These are phyloP conservation scores for Penicillium manginii DNA, from an alignment of 495 filamentous ascomycete species.

Conservation along the genomic window DNA sequence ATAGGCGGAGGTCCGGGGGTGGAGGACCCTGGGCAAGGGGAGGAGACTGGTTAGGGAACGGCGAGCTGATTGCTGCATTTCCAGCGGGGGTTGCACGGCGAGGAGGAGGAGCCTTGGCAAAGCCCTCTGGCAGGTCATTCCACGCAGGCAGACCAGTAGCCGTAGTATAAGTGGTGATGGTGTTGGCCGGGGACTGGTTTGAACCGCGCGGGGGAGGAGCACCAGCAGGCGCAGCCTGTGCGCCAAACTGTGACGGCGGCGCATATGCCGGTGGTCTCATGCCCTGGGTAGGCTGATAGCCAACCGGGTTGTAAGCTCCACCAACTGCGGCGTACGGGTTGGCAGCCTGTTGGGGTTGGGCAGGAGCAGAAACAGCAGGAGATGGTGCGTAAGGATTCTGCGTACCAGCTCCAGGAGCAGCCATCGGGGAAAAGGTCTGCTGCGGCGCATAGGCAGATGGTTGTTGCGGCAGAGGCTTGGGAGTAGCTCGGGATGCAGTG, in stretches of 20 bases:
- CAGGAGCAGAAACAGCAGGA: conserved; percentile 2
- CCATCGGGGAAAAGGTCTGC: conserved; percentile 35
- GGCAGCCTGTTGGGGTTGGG: conserved; percentile 39
- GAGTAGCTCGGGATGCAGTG: conserved; percentile 25
- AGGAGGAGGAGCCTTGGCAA: conserved; percentile 71
- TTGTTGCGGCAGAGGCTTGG: conserved; percentile 45
- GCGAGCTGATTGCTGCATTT: conserved; percentile 59
- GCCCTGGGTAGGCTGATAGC: conserved; percentile 56
- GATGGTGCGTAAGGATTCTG: conserved; percentile 41
- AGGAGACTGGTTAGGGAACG: conserved; percentile 70
- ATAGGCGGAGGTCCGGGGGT: conserved; percentile 34
- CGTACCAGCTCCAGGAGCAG: conserved; percentile 33
- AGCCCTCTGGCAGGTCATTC: conserved; percentile 91
- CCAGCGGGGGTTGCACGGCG: conserved; percentile 72
- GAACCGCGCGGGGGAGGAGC: conserved; percentile 62
- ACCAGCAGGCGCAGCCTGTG: conserved; percentile 40
- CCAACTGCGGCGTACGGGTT: conserved; percentile 67
- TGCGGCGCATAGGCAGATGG: conserved; percentile 45
- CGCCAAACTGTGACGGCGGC: conserved; percentile 45
- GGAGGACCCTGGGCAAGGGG: conserved; percentile 54
- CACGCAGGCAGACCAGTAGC: conserved; percentile 74
- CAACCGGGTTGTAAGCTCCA: conserved; percentile 40
- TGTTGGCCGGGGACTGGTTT: conserved; percentile 61
- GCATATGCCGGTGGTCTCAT: conserved; percentile 31
- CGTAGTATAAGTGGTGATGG: conserved; percentile 65